phyloP scores from a whole-genome alignment of 192 early-diverging fungal genomes.

The Backusella macrospora region DNA sequence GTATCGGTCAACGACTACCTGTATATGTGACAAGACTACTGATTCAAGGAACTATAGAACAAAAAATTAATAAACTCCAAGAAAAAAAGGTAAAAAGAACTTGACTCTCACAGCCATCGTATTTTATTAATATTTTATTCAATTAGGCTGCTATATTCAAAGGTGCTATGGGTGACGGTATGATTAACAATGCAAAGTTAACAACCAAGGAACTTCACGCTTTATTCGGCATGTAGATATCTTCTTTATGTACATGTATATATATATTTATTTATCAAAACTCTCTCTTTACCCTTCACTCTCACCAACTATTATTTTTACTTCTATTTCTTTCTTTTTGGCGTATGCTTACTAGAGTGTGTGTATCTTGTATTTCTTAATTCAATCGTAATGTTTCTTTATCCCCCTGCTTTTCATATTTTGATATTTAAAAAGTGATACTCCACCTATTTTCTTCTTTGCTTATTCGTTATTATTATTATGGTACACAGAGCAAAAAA shows the following conservation, averaged over 20 bases:
- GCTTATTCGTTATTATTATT: neutral
- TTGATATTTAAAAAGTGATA: neutral
- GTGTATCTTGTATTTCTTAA: neutral
- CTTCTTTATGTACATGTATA: neutral
- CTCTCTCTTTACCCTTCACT: neutral
- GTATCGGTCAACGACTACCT: constrained; percentile 69
- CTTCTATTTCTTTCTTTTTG: neutral
- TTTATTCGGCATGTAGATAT: constrained; percentile 33
- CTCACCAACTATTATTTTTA: neutral
- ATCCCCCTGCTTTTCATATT: neutral
- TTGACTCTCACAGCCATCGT: neutral
- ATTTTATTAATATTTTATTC: constrained; percentile 9
- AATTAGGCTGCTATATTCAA: constrained; percentile 32
- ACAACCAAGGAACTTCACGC: constrained; percentile 35
- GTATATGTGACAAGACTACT: constrained; percentile 73
- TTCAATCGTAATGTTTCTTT: neutral
- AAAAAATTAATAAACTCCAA: constrained; percentile 84
- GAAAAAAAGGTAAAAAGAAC: constrained; percentile 60
- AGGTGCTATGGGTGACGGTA: constrained; percentile 39
- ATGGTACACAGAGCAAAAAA: constrained; percentile 3
- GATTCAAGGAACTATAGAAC: constrained; percentile 77
- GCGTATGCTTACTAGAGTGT: neutral
- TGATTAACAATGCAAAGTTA: constrained; percentile 30
- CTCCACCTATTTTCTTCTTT: neutral
- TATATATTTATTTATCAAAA: neutral